Evolutionary conservation across 1,284 basidiomycete genomes (phyloP).

Genomic region (Papiliotrema nemorosa): DNA sequence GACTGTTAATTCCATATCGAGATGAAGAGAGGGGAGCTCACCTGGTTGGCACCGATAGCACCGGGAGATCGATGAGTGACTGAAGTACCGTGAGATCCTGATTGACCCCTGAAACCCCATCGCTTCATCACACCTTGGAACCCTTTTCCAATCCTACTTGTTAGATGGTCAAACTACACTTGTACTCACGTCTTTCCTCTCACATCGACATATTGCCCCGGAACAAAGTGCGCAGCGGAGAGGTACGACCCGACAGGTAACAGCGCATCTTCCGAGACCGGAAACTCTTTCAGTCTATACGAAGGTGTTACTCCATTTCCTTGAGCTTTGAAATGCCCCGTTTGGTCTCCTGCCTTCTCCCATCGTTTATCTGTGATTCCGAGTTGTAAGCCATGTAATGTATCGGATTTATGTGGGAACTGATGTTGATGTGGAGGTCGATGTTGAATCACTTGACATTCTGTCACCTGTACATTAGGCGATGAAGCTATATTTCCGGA

Average conservation of each 20-base stretch:
- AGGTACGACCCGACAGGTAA: conserved; percentile 84
- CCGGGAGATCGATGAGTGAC: conserved; percentile 89
- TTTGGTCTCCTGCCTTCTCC: conserved; percentile 69
- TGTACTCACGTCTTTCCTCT: conserved; percentile 76
- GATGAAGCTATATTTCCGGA: neutral
- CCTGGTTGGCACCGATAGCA: conserved; percentile 92
- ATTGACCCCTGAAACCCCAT: conserved; percentile 87
- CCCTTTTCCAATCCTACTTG: conserved; percentile 88
- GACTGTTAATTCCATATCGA: conserved; percentile 2
- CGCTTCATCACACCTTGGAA: conserved; percentile 98
- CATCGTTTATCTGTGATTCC: conserved; percentile 67
- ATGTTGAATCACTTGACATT: conserved; percentile 50
- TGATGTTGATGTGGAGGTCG: conserved; percentile 23
- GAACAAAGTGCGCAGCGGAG: conserved; percentile 93
- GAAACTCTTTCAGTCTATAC: conserved; percentile 83
- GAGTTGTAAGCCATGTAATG: conserved; percentile 82
- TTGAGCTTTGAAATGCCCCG: conserved; percentile 79
- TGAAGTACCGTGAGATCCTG: conserved; percentile 95
- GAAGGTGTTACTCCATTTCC: conserved; percentile 82
- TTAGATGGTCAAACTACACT: neutral
- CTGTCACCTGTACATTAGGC: conserved; percentile 48
- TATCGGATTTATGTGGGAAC: conserved; percentile 28
- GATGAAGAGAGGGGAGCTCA: conserved; percentile 43
- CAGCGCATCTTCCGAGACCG: conserved; percentile 81
- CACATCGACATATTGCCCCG: conserved; percentile 94